Evolutionary conservation across 495 filamentous ascomycete species (phyloP), one percentile per base, ranked within the genome.

Genomic region (Echria macrotheca): DNA sequence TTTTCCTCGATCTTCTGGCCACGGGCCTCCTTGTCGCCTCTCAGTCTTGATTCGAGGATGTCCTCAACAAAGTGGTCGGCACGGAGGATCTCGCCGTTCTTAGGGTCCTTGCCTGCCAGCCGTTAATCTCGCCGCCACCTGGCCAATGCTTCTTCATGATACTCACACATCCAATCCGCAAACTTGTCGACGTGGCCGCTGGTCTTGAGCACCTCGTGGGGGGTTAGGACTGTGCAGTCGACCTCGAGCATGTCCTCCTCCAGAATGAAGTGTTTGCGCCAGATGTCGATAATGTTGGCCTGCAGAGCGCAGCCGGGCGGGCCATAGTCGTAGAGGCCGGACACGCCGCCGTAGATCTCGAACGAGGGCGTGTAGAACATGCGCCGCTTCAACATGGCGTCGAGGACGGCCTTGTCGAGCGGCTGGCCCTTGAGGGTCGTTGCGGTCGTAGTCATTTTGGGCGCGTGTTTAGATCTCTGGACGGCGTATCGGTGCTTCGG

Each of bases 171-270:
- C 88, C 88, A 96, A 66, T 97, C 94, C 56, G 89, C 86, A 66
- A 97, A 98, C 67, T 94, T 94, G 55, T 96, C 93, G 44, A 97
- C 93, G 69, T 98, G 93, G 50, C 94, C 93, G 62, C 83, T 89
- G 19, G 93, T 97, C 79, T 96, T 95, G 37, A 98, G 76, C 9
- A 97, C 87, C 32, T 91, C 87, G 51, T 89, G 77, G 18, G 93
- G 93, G 44, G 88, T 94, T 55, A 94, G 65, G 66, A 86, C 86
- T 10, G 81, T 87, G 66, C 85, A 90, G 66, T 94, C 88, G 31
- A 94, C 80, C 70, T 94, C 88, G 36, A 94, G 73, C 87, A 93
- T 91, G 67, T 91, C 85, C 69, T 93, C 88, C 73, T 93, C 87
- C 22, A 70, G 74, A 31, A 93, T 78, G 58, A 93, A 93, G 65